These are phyloP conservation scores for Auricularia heimuer DNA, from an alignment of 768 basidiomycete species.

Conservation along the genomic window DNA sequence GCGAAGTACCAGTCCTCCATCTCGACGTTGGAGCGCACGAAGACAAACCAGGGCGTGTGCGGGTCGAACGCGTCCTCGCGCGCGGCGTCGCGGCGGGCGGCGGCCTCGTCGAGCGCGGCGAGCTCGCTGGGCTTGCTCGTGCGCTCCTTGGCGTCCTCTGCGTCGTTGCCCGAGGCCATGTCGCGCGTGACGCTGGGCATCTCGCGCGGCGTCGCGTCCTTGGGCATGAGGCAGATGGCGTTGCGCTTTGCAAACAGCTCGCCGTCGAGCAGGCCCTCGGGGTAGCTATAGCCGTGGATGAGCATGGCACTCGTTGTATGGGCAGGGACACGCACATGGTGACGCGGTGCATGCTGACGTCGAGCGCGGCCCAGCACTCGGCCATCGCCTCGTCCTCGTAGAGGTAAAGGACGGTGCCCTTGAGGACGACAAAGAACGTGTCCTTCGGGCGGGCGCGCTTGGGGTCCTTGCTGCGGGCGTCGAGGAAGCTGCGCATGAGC, in stretches of 20 bases:
- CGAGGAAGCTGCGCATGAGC: conserved; percentile 71
- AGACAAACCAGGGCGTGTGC: conserved; percentile 83
- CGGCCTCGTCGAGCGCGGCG: conserved; percentile 24
- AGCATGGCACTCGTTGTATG: background rate
- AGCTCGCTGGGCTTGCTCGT: conserved; percentile 31
- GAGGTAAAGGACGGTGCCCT: conserved; percentile 82
- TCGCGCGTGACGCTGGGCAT: conserved; percentile 46
- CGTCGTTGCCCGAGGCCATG: conserved; percentile 30
- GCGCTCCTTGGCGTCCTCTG: conserved; percentile 15
- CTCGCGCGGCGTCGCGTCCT: conserved; percentile 26
- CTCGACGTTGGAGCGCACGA: conserved; percentile 74
- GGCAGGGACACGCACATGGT: conserved; percentile 32
- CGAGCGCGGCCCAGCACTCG: conserved; percentile 86
- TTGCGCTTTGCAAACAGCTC: conserved; percentile 89
- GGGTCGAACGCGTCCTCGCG: conserved; percentile 42
- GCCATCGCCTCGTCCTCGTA: conserved; percentile 89
- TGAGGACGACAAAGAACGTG: conserved; percentile 86
- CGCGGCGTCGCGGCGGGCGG: conserved; percentile 25
- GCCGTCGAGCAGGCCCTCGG: conserved; percentile 65
- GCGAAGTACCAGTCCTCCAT: conserved; percentile 98
- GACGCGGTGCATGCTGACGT: conserved; percentile 71
- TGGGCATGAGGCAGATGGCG: conserved; percentile 65
- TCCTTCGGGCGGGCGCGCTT: conserved; percentile 80
- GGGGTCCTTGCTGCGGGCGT: conserved; percentile 76
- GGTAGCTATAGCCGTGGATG: conserved; percentile 20